These are phyloP conservation scores for Tagetes patula DNA, from an alignment of 129 eudicot genomes.

Conservation along the genomic window DNA sequence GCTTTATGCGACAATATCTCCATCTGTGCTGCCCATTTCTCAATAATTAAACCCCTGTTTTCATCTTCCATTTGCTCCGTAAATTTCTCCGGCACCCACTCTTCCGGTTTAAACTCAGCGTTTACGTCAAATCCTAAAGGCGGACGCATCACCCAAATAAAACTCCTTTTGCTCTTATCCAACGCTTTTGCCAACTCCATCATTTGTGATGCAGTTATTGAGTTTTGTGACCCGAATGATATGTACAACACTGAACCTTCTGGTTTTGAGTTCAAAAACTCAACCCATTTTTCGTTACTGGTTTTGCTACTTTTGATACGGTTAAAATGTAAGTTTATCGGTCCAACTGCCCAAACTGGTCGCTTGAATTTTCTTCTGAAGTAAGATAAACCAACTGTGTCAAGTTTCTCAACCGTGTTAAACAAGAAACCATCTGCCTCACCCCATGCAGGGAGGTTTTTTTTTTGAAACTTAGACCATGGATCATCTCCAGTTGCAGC, in stretches of 20 bases:
- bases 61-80: slow-evolving; percentile 20
- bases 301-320: background rate
- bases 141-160: slow-evolving; percentile 70
- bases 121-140: slow-evolving; percentile 55
- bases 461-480: slow-evolving; percentile 29
- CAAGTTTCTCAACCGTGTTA: slow-evolving; percentile 59
- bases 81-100: slow-evolving; percentile 66
- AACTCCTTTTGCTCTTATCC: slow-evolving; percentile 28
- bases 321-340: slow-evolving; percentile 31
- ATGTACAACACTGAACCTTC: slow-evolving; percentile 56
- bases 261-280: slow-evolving; percentile 49
- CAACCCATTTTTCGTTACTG: slow-evolving; percentile 22
- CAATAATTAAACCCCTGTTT: slow-evolving; percentile 47
- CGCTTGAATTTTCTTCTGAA: slow-evolving; percentile 48
- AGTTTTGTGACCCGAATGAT: slow-evolving; percentile 69
- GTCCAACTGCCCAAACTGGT: slow-evolving; percentile 68
- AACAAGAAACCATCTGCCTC: slow-evolving; percentile 58
- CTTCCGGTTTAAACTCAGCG: slow-evolving; percentile 47
- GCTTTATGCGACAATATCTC: slow-evolving; percentile 52
- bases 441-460: slow-evolving; percentile 43
- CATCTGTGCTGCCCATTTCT: slow-evolving; percentile 64
- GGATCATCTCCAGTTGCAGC: slow-evolving; percentile 59
- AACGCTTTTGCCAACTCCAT: slow-evolving; percentile 58
- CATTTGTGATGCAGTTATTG: slow-evolving; percentile 66
- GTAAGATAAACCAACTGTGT: slow-evolving; percentile 54